These are phyloP conservation scores for Penicillium daleae DNA, from an alignment of 495 filamentous ascomycete species.

Conservation along the genomic window DNA sequence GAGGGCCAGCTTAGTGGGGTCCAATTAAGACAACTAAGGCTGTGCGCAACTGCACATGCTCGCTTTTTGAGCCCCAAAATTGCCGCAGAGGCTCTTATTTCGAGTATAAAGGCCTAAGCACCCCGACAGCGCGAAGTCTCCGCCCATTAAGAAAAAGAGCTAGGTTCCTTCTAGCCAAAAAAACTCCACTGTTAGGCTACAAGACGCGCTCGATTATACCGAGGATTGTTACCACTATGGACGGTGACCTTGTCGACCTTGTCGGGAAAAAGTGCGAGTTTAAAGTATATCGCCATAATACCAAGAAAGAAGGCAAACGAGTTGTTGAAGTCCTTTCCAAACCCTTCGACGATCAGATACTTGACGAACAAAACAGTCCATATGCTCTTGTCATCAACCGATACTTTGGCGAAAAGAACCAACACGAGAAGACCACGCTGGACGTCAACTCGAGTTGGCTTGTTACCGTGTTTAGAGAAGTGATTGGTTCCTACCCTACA, in stretches of 20 bases:
- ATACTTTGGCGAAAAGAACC: background rate
- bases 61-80: background rate
- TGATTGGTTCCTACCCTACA: background rate
- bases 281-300: constrained; percentile 10
- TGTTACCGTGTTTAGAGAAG: background rate
- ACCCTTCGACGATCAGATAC: background rate
- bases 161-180: no score
- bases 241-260: background rate
- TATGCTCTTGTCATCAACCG: background rate
- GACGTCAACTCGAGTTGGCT: background rate
- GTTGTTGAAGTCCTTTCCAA: constrained; percentile 2
- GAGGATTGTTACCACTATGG: background rate
- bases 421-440: background rate
- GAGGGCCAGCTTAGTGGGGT: background rate
- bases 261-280: constrained; percentile 15
- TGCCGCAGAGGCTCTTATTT: background rate
- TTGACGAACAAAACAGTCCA: background rate
- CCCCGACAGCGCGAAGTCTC: background rate
- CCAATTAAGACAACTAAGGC: background rate
- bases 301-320: constrained; percentile 4
- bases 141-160: no score
- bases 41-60: background rate
- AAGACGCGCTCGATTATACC: background rate
- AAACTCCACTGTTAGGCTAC: background rate
- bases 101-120: background rate